Conservation (phyloP, 495 filamentous ascomycete genomes). For the Penicillium canariense region DNA sequence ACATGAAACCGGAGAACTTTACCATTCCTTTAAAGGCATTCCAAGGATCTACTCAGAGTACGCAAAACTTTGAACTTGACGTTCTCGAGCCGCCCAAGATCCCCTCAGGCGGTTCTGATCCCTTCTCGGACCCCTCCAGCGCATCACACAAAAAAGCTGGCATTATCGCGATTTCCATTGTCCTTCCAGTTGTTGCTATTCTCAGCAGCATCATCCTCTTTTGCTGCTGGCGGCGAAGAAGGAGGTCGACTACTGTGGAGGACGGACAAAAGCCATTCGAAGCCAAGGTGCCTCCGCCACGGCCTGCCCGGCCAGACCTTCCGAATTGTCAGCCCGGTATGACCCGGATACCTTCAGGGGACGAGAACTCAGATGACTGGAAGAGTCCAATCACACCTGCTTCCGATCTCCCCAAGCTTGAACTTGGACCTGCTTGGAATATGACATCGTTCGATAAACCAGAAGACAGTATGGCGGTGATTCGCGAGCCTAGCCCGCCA, state of each 20-base stretch:
- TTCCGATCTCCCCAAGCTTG: constrained; percentile 36
- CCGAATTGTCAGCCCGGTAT: constrained; percentile 33
- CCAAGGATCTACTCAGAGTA: constrained; percentile 45
- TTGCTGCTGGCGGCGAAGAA: constrained; percentile 42
- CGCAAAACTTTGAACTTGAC: constrained; percentile 50
- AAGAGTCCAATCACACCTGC: constrained; percentile 25
- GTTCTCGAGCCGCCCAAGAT: constrained; percentile 34
- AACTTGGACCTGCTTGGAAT: constrained; percentile 39
- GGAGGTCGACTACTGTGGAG: constrained; percentile 23
- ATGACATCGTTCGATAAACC: constrained; percentile 27
- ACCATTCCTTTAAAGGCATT: constrained; percentile 51
- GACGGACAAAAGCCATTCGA: constrained; percentile 19
- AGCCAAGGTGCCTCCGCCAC: constrained; percentile 25
- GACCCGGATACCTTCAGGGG: constrained; percentile 20
- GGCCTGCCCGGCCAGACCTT: constrained; percentile 25
- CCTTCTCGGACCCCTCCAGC: constrained; percentile 19
- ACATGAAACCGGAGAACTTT: constrained; percentile 39
- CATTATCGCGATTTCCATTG: constrained; percentile 44
- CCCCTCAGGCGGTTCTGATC: constrained; percentile 2
- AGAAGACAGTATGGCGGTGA: constrained; percentile 15
- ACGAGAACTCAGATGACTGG: constrained; percentile 26
- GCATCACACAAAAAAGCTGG: constrained; percentile 36
- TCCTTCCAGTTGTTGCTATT: constrained; percentile 39
- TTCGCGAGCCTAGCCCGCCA: constrained; percentile 26
- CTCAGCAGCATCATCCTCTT: constrained; percentile 38